Percentiles rank a stretch among this genome's conserved stretches.
Evolutionary conservation across 345 rosid species (phyloP).

Genomic region (Sisymbrium altissimum): DNA sequence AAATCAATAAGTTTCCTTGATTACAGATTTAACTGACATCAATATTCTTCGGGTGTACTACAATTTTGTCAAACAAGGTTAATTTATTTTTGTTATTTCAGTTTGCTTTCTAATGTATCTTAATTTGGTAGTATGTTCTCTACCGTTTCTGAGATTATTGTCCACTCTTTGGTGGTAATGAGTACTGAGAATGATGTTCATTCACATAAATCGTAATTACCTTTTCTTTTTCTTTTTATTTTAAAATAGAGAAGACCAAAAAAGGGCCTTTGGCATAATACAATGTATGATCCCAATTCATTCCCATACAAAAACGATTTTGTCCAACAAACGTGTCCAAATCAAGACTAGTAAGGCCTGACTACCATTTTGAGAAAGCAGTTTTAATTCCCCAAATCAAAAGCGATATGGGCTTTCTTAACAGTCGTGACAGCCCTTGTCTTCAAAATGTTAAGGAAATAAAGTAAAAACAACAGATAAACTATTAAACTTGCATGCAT

Average conservation of each 20-base stretch:
- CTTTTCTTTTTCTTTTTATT: not conserved
- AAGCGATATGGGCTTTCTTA: not conserved
- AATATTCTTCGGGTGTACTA: too few relatives aligned
- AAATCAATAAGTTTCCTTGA: too few relatives aligned
- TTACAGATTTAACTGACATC: too few relatives aligned
- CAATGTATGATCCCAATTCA: not conserved
- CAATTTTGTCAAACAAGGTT: not conserved
- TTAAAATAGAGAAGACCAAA: not conserved
- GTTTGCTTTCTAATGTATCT: not conserved
- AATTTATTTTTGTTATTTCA: too few relatives aligned
- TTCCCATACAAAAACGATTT: not conserved
- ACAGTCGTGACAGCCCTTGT: not conserved
- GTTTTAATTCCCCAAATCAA: not conserved
- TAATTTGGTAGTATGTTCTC: not conserved
- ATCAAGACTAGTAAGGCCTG: not conserved
- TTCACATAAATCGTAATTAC: not conserved
- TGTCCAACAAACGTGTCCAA: not conserved
- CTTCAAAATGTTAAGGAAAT: not conserved
- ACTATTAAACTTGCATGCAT: not conserved
- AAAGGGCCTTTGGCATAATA: not conserved
- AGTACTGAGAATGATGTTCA: not conserved
- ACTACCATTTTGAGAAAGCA: not conserved
- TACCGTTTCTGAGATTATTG: not conserved
- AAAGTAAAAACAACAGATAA: not conserved
- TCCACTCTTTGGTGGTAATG: not conserved